phyloP scores from a whole-genome alignment of 1,284 basidiomycete species.

The Pyrrhoderma lamaoense region DNA sequence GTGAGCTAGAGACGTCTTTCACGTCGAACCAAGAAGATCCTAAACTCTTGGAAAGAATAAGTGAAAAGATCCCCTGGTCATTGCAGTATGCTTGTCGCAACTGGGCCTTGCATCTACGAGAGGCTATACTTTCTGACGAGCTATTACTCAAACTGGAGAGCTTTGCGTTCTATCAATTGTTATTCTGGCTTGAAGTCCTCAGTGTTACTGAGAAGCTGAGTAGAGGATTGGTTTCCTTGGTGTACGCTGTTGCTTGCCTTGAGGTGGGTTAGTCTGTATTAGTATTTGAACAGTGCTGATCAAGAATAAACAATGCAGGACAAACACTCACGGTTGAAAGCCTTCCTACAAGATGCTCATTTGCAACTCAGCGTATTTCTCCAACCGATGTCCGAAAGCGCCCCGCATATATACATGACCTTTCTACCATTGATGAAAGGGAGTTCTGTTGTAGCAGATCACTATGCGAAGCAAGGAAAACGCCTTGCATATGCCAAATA shows the following conservation, averaged over 20 bases:
- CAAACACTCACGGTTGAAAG: no score
- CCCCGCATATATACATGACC: no score
- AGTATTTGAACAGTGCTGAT: neutral
- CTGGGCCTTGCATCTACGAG: slow-evolving; percentile 9
- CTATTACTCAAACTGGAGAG: neutral
- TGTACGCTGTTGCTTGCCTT: neutral
- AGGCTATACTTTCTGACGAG: neutral
- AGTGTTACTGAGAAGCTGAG: neutral
- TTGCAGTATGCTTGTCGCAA: slow-evolving; percentile 14
- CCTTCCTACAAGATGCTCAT: no score
- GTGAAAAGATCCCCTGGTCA: slow-evolving; percentile 1
- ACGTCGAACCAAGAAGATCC: slow-evolving; percentile 13
- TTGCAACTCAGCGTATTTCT: no score
- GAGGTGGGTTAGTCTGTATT: no score
- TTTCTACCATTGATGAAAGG: neutral
- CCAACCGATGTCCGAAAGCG: no score
- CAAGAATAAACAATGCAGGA: no score
- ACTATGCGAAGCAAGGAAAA: no score
- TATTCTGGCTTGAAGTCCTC: slow-evolving; percentile 1
- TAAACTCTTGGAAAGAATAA: slow-evolving; percentile 5
- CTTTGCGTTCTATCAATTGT: neutral
- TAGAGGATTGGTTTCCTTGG: no score
- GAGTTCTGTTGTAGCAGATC: neutral
- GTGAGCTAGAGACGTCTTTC: slow-evolving; percentile 16
- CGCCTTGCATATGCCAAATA: no score